Percentiles rank a stretch among this genome's conserved stretches.
These are phyloP conservation scores for Arthromyces matolae DNA, from an alignment of 768 basidiomycete genomes.

Conservation along the genomic window DNA sequence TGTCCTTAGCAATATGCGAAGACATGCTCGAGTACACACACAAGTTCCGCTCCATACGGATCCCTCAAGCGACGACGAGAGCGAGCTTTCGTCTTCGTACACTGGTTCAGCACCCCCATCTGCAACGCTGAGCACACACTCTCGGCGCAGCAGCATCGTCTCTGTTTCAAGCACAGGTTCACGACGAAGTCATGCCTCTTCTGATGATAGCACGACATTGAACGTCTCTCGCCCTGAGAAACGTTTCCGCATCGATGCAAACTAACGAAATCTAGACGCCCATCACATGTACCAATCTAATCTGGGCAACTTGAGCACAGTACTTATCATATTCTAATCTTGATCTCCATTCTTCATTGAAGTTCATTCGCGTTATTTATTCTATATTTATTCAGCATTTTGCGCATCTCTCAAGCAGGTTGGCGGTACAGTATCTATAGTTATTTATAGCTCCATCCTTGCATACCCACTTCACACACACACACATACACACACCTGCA, in stretches of 20 bases:
- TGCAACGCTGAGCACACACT: slow-evolving; percentile 2
- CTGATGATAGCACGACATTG: slow-evolving; percentile 29
- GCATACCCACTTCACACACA: too few relatives aligned
- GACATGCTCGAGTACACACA: slow-evolving; percentile 73
- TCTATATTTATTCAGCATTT: too few relatives aligned
- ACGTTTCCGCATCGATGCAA: slow-evolving; percentile 25
- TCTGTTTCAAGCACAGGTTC: slow-evolving; percentile 41
- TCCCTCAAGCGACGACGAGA: slow-evolving; percentile 43
- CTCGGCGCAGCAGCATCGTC: slow-evolving; percentile 30
- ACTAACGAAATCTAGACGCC: slow-evolving; percentile 4
- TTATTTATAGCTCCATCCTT: too few relatives aligned
- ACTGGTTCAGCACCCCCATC: slow-evolving; percentile 13
- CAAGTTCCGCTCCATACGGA: slow-evolving; percentile 30
- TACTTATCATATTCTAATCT: background rate
- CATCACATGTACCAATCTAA: too few relatives aligned
- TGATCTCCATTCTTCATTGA: background rate
- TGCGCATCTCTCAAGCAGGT: too few relatives aligned
- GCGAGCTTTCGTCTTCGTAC: slow-evolving; percentile 28
- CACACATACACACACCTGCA: too few relatives aligned
- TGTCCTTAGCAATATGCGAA: slow-evolving; percentile 86
- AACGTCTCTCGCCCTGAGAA: slow-evolving; percentile 29
- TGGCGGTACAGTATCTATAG: too few relatives aligned
- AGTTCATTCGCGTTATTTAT: too few relatives aligned
- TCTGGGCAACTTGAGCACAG: too few relatives aligned
- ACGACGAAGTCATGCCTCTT: slow-evolving; percentile 35